These are phyloP conservation scores for Alternaria tenuissima DNA, from an alignment of 2,329 filamentous ascomycete species.

Conservation along the genomic window DNA sequence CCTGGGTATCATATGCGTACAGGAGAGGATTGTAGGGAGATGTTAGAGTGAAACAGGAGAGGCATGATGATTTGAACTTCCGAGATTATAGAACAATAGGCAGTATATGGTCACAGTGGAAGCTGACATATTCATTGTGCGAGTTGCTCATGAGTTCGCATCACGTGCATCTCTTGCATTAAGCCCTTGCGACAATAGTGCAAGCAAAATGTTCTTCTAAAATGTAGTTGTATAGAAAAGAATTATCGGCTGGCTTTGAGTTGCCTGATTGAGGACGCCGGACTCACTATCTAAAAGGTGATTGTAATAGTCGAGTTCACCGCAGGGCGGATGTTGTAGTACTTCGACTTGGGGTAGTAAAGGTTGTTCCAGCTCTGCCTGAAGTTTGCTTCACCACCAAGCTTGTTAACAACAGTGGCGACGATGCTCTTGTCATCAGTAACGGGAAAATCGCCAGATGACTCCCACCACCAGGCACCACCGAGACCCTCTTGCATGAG, in stretches of 20 bases:
- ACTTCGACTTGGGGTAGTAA: constrained; percentile 36
- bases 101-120: not conserved
- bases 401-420: constrained; percentile 18
- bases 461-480: constrained; percentile 46
- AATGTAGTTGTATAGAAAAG: not conserved
- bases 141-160: not conserved
- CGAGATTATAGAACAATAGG: too few relatives aligned
- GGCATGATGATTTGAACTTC: not conserved
- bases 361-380: constrained; percentile 23
- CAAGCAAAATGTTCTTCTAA: not conserved
- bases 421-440: constrained; percentile 32
- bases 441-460: constrained; percentile 27
- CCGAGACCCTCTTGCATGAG: constrained; percentile 36
- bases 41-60: not conserved
- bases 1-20: not conserved
- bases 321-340: constrained; percentile 28
- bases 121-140: not conserved
- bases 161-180: not conserved
- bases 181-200: not conserved
- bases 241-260: not conserved
- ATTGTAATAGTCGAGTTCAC: constrained; percentile 5
- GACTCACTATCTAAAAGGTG: not conserved
- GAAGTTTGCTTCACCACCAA: constrained; percentile 23
- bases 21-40: not conserved
- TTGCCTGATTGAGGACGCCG: not conserved